Conservation (phyloP, 2,329 filamentous ascomycete genomes). For the Aspergillus udagawae region DNA sequence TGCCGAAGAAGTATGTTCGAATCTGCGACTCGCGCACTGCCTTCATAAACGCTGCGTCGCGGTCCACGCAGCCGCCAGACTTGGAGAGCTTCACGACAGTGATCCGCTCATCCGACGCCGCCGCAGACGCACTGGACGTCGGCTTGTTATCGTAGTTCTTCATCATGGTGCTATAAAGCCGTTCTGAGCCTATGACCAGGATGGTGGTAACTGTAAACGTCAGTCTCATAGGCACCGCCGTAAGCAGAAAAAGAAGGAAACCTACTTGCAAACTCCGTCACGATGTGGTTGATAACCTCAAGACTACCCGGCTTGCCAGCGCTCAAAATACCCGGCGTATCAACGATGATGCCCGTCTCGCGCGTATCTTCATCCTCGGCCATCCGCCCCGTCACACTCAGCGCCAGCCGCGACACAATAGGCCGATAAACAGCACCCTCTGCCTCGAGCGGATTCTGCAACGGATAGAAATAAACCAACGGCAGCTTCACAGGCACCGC, state of each 20-base stretch:
- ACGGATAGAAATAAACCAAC: slow-evolving; percentile 83
- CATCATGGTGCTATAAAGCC: slow-evolving; percentile 69
- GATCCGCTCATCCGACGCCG: slow-evolving; percentile 60
- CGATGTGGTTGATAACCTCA: slow-evolving; percentile 76
- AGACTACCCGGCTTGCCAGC: slow-evolving; percentile 61
- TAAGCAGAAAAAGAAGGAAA: slow-evolving; percentile 3
- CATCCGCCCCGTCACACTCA: slow-evolving; percentile 72
- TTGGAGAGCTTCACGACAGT: slow-evolving; percentile 75
- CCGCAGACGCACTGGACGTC: slow-evolving; percentile 43
- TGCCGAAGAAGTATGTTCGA: slow-evolving; percentile 92
- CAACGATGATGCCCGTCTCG: slow-evolving; percentile 76
- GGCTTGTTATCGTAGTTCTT: slow-evolving; percentile 59
- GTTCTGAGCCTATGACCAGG: slow-evolving; percentile 74
- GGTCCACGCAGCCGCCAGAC: slow-evolving; percentile 77
- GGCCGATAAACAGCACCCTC: slow-evolving; percentile 69
- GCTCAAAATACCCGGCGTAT: slow-evolving; percentile 69
- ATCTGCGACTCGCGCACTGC: slow-evolving; percentile 70
- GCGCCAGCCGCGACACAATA: slow-evolving; percentile 70
- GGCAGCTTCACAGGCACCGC: slow-evolving; percentile 87
- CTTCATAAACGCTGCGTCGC: slow-evolving; percentile 71
- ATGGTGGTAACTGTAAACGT: slow-evolving; percentile 65
- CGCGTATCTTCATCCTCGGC: slow-evolving; percentile 70
- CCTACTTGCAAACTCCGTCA: slow-evolving; percentile 62
- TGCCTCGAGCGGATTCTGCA: slow-evolving; percentile 64
- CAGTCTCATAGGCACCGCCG: slow-evolving; percentile 8